Evolutionary conservation across 202 grass and related monocot species (phyloP), one percentile per base, ranked within the genome.

Genomic region (Panicum hallii): DNA sequence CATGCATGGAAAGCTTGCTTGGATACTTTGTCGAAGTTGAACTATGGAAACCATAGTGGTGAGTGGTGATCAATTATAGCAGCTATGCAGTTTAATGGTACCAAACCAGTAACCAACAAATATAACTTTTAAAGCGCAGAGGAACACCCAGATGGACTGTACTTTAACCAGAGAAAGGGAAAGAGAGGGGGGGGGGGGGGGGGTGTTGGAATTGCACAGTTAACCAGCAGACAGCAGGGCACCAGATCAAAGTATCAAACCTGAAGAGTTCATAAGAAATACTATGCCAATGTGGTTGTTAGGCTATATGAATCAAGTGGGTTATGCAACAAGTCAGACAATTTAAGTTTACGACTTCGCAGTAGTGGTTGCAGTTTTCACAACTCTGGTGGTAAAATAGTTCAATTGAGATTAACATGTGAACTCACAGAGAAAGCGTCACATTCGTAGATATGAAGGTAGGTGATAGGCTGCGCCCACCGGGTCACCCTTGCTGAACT

Each of bases 381-480:
- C 32, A 49, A 48, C 10, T 65, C 36, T 50, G 9, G 8, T 47
- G 4, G 46, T 58, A 45, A 26, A 78, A 32, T 26, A 50, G 63
- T 82, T 52, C 5, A n/a, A 57, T 6, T 36, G 52, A 67, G 47
- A 45, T 41, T 60, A 19, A 54, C 14, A 81, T 45, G 11, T 32
- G 11, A 79, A 32, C 90, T 88, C 79, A 98, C 96, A 81, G 96
- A 89, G 79, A 98, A 98, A 30, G 83, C 77, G 46, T 92, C 88
- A 20, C 91, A 94, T 23, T 89, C 90, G 60, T 91, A 95, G 66
- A 98, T 81, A 54, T 98, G 86, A 74, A 98, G 86, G 42, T 98
- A 98, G 23, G 90, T 95, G 55, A 98, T 98, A n/a, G 95, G 96
- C 64, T 92, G 93, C 19, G 96, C 91, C 93, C 96, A 98, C 63